Base-by-base conservation (phyloP, 441 rosid species). In the Pelargonium myrrhifolium region DNA sequence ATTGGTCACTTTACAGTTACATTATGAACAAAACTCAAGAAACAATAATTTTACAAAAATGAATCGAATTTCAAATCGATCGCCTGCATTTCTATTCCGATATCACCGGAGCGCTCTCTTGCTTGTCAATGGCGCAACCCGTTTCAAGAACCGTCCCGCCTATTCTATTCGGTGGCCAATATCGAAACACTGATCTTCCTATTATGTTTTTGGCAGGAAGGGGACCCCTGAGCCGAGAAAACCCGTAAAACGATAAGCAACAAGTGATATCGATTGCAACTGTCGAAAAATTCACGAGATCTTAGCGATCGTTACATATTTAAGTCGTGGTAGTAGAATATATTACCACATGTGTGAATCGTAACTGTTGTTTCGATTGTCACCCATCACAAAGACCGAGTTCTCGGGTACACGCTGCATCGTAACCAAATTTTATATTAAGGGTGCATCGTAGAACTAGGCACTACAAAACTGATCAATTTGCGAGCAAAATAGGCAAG, bases 351-450 rank as follows among this genome's bases (percentile, higher is more conserved):
- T 88, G 1, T 94, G 99, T 0, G 99, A 94, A 75, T 92, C 99
- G 11, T 94, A 94, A 73, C 94, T 90, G 68, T 94, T 92, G 76
- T 94, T 94, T 11, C 98, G 87, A 73, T 93, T 93, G 61, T 93
- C 99, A 37, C 99, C 99, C 97, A 93, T 91, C 77, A 93, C 97
- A 65, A 92, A 92, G 47, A 89, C 97, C 2, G 84, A 87, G 65
- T 88, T 85, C 74, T 86, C 90, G 0, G 96, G 97, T 71, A 89
- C 87, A 7, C 77, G 82, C 99, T 92, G 86, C 81, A 70, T 31
- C 18, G 70, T 59, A 20, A 4, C 28, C 42, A 68, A 60, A 24
- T 73, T 51, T 28, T 63, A 37, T 39, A 65, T 45, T 40, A 62
- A 39, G 17, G 58, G 21, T 15, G 58, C 20, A 3, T 51, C 1